These are phyloP conservation scores for Flaveria ramosissima DNA, from an alignment of 129 eudicot species.

Conservation along the genomic window DNA sequence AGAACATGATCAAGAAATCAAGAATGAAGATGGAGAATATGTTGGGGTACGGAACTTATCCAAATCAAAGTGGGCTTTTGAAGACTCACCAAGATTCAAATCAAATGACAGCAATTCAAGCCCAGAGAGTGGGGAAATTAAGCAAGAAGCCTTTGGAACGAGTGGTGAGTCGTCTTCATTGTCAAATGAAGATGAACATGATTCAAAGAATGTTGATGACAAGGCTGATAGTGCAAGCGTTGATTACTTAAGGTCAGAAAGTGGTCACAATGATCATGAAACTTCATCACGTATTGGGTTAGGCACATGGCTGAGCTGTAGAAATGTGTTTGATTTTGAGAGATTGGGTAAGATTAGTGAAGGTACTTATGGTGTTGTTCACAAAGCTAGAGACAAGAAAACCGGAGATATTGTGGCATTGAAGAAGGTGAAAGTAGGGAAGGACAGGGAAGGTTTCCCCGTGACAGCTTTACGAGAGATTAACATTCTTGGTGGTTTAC, in stretches of 20 bases:
- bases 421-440: neutral
- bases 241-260: neutral
- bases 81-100: constrained; percentile 18
- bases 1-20: constrained; percentile 5
- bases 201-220: too few relatives aligned
- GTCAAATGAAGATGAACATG: constrained; percentile 25
- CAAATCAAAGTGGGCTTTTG: constrained; percentile 61
- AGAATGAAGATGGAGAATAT: constrained; percentile 35
- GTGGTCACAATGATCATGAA: neutral
- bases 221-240: neutral
- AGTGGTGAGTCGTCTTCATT: constrained; percentile 23
- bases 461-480: constrained; percentile 69
- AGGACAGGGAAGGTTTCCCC: constrained; percentile 65
- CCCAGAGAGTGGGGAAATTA: constrained; percentile 41
- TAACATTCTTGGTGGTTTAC: constrained; percentile 49
- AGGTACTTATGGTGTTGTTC: neutral
- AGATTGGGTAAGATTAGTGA: neutral
- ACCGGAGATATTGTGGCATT: constrained; percentile 72
- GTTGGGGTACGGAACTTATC: constrained; percentile 36
- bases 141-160: constrained; percentile 34
- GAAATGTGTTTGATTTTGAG: neutral
- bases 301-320: neutral
- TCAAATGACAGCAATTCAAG: constrained; percentile 16
- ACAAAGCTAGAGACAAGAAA: neutral
- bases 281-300: neutral